These are phyloP conservation scores for Fraxinus ornus DNA, from an alignment of 305 asterid species.

Conservation along the genomic window DNA sequence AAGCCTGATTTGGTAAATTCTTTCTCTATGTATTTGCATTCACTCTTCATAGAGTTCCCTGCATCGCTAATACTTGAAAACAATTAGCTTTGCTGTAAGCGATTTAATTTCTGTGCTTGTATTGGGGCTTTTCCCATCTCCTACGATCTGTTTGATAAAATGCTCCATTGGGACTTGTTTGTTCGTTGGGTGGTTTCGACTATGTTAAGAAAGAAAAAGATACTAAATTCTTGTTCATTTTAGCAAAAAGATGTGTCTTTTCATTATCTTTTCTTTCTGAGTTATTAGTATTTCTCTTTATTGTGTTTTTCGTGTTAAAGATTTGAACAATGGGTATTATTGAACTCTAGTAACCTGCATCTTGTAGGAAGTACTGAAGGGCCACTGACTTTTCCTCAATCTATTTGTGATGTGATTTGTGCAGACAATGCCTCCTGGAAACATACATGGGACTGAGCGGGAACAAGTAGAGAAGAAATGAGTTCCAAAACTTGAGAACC, in stretches of 20 bases:
- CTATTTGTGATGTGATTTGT: constrained; percentile 5
- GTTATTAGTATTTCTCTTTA: background rate
- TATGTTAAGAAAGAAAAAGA: background rate
- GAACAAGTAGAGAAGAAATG: constrained; percentile 27
- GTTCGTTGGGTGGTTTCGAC: background rate
- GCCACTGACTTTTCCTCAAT: background rate
- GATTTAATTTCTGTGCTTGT: background rate
- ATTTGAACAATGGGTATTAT: background rate
- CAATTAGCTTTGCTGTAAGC: background rate
- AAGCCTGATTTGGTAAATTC: constrained; percentile 70
- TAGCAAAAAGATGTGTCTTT: background rate
- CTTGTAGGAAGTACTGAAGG: background rate
- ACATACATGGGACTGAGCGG: constrained; percentile 22
- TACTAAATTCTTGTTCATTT: background rate
- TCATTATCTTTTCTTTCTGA: background rate
- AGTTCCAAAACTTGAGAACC: background rate
- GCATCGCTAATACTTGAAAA: background rate
- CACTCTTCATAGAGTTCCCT: background rate
- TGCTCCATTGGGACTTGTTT: constrained; percentile 20
- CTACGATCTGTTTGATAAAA: constrained; percentile 45
- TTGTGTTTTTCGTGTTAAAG: background rate
- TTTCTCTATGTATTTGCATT: background rate
- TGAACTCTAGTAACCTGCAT: background rate
- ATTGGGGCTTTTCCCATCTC: background rate
- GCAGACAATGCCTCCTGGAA: constrained; percentile 42